Percentiles rank a stretch among this genome's conserved stretches.
Conservation (phyloP, 1,284 basidiomycete species). For the Sanguinoderma infundibulare region DNA sequence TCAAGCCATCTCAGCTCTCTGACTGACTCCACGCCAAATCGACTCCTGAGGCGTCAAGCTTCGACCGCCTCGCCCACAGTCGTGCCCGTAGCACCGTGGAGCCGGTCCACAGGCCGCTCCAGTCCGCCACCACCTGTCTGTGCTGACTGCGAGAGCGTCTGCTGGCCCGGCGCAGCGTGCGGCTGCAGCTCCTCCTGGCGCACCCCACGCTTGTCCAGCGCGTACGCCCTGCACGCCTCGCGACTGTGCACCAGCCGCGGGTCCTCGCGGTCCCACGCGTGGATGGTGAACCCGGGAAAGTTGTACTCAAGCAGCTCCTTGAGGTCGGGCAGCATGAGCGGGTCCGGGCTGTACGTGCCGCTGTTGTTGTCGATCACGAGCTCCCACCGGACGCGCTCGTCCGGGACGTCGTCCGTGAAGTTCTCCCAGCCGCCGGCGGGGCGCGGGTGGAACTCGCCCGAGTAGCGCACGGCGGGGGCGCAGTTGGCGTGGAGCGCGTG, state of each 20-base stretch:
- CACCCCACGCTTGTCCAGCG: conserved; percentile 58
- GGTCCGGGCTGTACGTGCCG: conserved; percentile 75
- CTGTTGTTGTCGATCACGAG: conserved; percentile 80
- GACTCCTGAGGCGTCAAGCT: neutral
- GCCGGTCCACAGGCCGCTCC: conserved; percentile 3
- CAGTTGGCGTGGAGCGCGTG: conserved; percentile 50
- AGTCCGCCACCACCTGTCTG: conserved; percentile 4
- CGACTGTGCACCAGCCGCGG: conserved; percentile 58
- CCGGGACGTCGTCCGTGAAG: conserved; percentile 57
- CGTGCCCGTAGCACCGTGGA: neutral
- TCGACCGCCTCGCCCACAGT: neutral
- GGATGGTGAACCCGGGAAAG: conserved; percentile 65
- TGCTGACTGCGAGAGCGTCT: conserved; percentile 45
- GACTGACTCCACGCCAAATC: too few species aligned
- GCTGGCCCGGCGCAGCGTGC: conserved; percentile 55
- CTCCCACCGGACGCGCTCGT: conserved; percentile 67
- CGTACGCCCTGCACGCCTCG: conserved; percentile 70
- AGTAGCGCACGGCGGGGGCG: conserved; percentile 60
- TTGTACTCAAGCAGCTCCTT: conserved; percentile 67
- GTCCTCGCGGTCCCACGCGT: conserved; percentile 62
- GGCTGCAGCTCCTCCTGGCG: conserved; percentile 64
- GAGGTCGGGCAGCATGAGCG: conserved; percentile 55
- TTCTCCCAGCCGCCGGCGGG: conserved; percentile 69
- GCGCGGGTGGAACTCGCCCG: conserved; percentile 80
- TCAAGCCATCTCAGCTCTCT: too few species aligned